Evolutionary conservation across 176 grass and related monocot genomes (phyloP), one percentile per base, ranked within the genome.

Genomic region (Aechmea fasciata): DNA sequence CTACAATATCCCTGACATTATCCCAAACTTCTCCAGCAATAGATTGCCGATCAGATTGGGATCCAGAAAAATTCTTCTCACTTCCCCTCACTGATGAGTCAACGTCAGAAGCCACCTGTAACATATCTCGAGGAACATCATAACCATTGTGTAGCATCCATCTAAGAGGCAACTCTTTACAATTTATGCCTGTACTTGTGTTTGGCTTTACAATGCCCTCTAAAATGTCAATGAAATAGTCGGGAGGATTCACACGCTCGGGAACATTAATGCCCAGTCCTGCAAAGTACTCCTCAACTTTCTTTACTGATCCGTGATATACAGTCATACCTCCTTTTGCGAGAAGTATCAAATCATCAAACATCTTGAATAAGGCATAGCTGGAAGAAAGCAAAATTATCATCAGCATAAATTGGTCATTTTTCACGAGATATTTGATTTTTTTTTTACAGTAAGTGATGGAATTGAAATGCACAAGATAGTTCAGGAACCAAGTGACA

Each of bases 161-260:
- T 73, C 86, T 74, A 51, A 96, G 76, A 0, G 92, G 92, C 47
- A 96, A 67, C 47, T 96, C 85, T 61, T 96, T 91, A 3, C 83
- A 76, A 13, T 67, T 88, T 10, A 84, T 79, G 0, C 77, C 74
- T 13, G 73, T 51, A 50, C 17, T 79, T 62, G 80, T 67, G 33
- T 28, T 86, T 69, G 88, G 83, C 61, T 91, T 96, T 22, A 84
- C 73, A 6, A 96, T 85, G 13, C 92, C 88, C 75, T 96, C 92
- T 72, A 96, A 65, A 29, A 96, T 86, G 82, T 96, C 92, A 1
- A 96, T 96, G 79, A 91, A 96, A 75, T 96, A 89, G 77, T 96
- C 92, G 13, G 92, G 92, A 6, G 92, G 92, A 70, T 96, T 96
- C 72, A 91, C 81, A 2, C 92, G 83, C 52, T 96, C 92, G 2